Base-by-base conservation (phyloP, 1,139 yeast species). In the Scheffersomyces parashehatae region DNA sequence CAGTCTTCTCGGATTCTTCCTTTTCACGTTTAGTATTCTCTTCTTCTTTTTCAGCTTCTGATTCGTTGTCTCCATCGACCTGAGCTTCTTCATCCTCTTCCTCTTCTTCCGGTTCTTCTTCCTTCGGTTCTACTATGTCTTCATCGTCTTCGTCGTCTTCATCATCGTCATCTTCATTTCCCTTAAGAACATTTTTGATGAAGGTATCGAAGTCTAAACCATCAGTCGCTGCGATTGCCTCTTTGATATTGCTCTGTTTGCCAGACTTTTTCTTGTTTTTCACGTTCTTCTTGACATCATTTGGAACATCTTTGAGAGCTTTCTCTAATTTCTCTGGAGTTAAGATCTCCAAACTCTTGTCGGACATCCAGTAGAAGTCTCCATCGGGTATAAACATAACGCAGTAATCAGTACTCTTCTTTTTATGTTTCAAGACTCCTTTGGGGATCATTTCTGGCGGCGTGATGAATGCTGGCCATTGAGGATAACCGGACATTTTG, bases 401-500 rank as follows among this genome's bases (percentile, higher is more conserved):
- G 53, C 79, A 74, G 50, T 58, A 62, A 30, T 66, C 65, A 16
- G 74, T 67, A 26, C 65, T 56, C 42, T 71, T 71, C 62, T 70
- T 70, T 56, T 70, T 68, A 16, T 64, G 74, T 42, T 59, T 59
- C 51, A 64, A 49, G n/a, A 73, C 74, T 24, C 64, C 61, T 5
- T 61, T 55, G 6, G 79, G 78, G 26, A 73, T 66, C 51, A 66
- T 57, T 32, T 65, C 64, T 10, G 57, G 51, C 1, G 79, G 79
- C 70, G 73, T 71, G 46, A 74, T 72, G 48, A 73, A 74, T 13
- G 77, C 71, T 9, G 79, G 79, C 79, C 79, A 74, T 28, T 75
- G 73, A 1, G 77, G 75, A 52, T 68, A 74, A 37, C 78, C 75
- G 28, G 70, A 67, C 79, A 74, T 73, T 53, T 74, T 74, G 43